Conservation (phyloP, 306 rosid genomes). For the peach (Prunus persica) region Prunus_persica_NCBIv2 NC_034013.1:16033001-16033500, state of each 20-base stretch:
- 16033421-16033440: too few species aligned
- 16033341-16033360: too few species aligned
- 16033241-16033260: neutral
- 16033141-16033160: neutral
- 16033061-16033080: neutral
- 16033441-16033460: too few species aligned
- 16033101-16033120: conserved; percentile 5
- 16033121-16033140: neutral
- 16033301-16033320: neutral
- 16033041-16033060: neutral
- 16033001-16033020: neutral
- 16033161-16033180: neutral
- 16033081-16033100: conserved; percentile 28
- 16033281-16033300: conserved; percentile 3
- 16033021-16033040: neutral
- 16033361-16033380: too few species aligned
- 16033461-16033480: too few species aligned
- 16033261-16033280: neutral
- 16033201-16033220: conserved; percentile 3
- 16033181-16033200: conserved; percentile 2
- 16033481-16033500: neutral
- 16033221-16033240: neutral
- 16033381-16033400: too few species aligned
- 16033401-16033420: too few species aligned
- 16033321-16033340: neutral